Evolutionary conservation across 1,284 basidiomycete species (phyloP), one percentile per base, ranked within the genome.

Genomic region (Neotropicomus parvogracilis): DNA sequence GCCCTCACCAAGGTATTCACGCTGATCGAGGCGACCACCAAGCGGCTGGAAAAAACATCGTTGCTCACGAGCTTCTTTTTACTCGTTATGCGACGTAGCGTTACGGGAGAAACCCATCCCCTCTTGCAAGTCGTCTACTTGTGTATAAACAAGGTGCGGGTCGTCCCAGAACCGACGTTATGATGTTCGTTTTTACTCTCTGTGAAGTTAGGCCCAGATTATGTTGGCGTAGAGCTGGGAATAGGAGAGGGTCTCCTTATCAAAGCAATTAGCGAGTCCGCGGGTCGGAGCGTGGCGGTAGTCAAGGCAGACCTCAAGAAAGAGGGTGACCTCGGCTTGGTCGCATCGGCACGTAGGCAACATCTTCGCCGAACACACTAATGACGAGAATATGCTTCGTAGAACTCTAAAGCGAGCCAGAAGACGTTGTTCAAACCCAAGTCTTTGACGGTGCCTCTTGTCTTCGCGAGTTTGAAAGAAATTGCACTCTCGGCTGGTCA

Each of bases 341-440:
- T 99, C 0, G 97, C 97, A 12, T 91, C 91, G 86, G 92, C 88
- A 48, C 55, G 42, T 27, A 26, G 46, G 20, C 26, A 29, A 45
- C 34, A 24, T 28, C 29, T 33, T 37, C 19, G 16, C 16, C 13
- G 20, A 10, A n/a, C 33, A 8, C 32, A 5, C 10, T 35, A 16
- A 45, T 38, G 43, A 50, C 20, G 12, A 33, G 31, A 29, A 32
- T 34, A 1, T 14, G 12, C 8, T 32, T 44, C 20, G 4, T 56
- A 97, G 88, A 90, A 85, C 59, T 97, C 95, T 19, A 89, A 95
- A 69, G 91, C 91, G 61, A 91, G 83, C 55, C 97, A 99, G 69
- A 90, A 89, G 63, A 97, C 93, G 0, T 75, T 99, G 56, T 97
- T 97, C 78, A 95, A 94, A 66, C 89, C 91, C 1, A 97, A 95